phyloP scores from a whole-genome alignment of 306 rosid genomes.

The Lupinus albus region DNA sequence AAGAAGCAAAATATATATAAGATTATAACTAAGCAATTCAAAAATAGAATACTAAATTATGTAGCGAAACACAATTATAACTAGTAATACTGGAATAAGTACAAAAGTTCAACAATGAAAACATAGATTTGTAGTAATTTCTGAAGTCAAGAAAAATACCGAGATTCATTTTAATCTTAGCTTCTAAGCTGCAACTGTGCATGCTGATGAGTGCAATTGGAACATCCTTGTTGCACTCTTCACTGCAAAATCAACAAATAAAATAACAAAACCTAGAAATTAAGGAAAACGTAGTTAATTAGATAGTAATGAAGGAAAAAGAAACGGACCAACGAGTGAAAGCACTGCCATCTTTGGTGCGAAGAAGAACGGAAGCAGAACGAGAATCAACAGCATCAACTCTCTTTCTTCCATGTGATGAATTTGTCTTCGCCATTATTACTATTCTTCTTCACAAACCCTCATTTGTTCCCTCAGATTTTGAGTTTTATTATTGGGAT shows the following conservation, averaged over 20 bases:
- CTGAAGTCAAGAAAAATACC: constrained; percentile 38
- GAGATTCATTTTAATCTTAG: constrained; percentile 74
- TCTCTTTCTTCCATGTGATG: constrained; percentile 63
- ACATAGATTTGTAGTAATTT: no score
- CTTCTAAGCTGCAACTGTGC: constrained; percentile 85
- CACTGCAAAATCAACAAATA: constrained; percentile 45
- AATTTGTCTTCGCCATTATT: constrained; percentile 42
- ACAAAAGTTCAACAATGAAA: no score
- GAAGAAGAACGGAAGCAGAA: constrained; percentile 52
- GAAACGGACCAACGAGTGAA: constrained; percentile 70
- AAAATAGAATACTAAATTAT: neutral
- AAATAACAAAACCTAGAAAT: neutral
- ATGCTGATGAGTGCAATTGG: constrained; percentile 76
- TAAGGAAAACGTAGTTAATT: neutral
- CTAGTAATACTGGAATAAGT: no score
- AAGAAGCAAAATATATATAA: neutral
- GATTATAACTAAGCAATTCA: neutral
- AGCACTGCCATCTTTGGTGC: constrained; percentile 85
- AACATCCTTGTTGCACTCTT: constrained; percentile 74
- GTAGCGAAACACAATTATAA: no score
- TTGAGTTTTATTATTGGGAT: neutral
- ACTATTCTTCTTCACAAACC: no score
- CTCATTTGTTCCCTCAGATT: neutral
- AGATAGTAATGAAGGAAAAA: neutral
- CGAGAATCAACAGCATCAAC: constrained; percentile 67